Evolutionary conservation across 2,329 filamentous ascomycete genomes (phyloP).

Genomic region (Sordariomycetes sp.): DNA sequence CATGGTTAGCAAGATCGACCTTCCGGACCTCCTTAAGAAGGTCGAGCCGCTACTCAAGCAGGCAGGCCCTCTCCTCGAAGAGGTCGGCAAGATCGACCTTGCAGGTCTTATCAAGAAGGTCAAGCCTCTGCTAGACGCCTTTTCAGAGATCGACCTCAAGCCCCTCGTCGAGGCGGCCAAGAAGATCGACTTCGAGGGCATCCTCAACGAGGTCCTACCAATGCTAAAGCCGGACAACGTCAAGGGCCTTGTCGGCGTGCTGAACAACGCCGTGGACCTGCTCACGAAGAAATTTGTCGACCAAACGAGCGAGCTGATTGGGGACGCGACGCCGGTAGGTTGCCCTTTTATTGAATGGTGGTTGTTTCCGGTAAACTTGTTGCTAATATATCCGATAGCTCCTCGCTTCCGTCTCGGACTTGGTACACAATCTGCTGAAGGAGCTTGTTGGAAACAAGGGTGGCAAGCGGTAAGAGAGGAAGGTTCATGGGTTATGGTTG

Average conservation of each 20-base stretch:
- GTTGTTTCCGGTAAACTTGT: neutral
- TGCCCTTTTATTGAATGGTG: neutral
- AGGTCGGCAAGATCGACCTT: neutral
- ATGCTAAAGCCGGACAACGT: neutral
- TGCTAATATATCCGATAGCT: neutral
- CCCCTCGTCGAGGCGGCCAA: neutral
- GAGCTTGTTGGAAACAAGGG: neutral
- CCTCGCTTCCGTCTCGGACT: neutral
- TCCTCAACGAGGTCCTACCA: neutral
- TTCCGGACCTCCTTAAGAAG: neutral
- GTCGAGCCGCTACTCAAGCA: neutral
- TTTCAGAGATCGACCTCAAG: neutral
- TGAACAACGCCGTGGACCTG: neutral
- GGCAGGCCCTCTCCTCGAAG: neutral
- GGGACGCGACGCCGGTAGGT: neutral
- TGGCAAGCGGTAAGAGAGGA: neutral
- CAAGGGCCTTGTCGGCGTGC: neutral
- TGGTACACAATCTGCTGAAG: neutral
- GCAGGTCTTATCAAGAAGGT: neutral
- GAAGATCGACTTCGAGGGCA: neutral
- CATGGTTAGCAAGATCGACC: neutral
- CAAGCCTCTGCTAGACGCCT: neutral
- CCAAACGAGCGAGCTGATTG: neutral
- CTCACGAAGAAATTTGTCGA: neutral
- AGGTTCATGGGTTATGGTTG: neutral